These are phyloP conservation scores for Ustilago nuda DNA, from an alignment of 1,284 basidiomycete species.

Conservation along the genomic window DNA sequence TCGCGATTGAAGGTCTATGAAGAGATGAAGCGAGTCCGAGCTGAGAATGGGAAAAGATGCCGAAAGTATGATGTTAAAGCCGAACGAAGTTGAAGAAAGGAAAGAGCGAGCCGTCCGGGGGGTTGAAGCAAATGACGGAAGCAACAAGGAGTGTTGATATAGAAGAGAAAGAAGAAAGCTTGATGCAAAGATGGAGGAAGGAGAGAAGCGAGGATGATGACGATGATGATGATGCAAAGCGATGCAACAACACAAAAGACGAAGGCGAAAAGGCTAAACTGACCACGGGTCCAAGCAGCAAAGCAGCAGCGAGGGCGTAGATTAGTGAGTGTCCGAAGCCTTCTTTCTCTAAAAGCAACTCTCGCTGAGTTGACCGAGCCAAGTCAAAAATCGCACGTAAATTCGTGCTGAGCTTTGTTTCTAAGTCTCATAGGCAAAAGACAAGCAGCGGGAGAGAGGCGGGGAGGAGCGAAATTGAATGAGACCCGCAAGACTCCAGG, in stretches of 20 bases:
- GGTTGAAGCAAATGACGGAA: constrained; percentile 24
- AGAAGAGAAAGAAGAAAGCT: constrained; percentile 7
- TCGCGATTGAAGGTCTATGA: not conserved
- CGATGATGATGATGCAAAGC: not conserved
- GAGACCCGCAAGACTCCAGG: not conserved
- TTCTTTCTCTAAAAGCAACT: no score
- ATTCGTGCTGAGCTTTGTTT: not conserved
- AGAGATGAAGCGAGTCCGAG: not conserved
- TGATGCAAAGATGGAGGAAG: not conserved
- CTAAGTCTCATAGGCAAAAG: no score
- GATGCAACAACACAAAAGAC: not conserved
- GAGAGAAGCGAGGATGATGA: not conserved
- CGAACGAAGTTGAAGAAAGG: not conserved
- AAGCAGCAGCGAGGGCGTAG: not conserved
- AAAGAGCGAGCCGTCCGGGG: constrained; percentile 16
- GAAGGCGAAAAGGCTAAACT: not conserved
- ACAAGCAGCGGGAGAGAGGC: not conserved
- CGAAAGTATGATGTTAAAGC: not conserved
- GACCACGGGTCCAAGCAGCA: not conserved
- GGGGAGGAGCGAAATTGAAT: constrained; percentile 1
- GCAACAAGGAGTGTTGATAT: constrained; percentile 1
- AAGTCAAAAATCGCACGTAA: not conserved
- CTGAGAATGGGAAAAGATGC: not conserved
- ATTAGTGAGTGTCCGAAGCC: not conserved
- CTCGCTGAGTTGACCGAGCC: not conserved